Evolutionary conservation across 2,329 filamentous ascomycete genomes (phyloP).

Genomic region (Penicillium capsulatum): DNA sequence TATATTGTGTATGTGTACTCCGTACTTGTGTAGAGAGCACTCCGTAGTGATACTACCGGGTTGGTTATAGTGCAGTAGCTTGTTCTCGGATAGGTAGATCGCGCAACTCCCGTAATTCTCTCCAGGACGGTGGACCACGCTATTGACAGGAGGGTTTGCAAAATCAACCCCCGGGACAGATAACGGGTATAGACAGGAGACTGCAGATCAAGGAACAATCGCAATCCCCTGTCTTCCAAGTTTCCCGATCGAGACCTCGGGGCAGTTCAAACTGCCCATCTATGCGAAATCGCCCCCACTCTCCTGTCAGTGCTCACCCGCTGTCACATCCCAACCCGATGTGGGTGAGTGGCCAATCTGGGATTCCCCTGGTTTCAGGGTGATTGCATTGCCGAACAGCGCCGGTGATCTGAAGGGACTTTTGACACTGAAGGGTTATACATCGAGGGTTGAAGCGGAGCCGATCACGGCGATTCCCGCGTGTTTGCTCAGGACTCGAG

Average conservation of each 20-base stretch:
- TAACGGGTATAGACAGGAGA: conserved; percentile 3
- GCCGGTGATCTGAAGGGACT: conserved; percentile 8
- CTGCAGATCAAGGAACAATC: conserved; percentile 9
- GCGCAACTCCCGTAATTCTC: no score
- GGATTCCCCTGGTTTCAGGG: conserved; percentile 18
- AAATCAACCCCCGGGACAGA: conserved; percentile 5
- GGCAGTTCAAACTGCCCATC: no score
- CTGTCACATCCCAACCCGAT: conserved; percentile 25
- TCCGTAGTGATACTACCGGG: no score
- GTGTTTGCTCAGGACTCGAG: no score
- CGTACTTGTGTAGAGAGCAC: no score
- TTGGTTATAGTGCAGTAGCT: no score
- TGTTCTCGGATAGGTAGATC: no score
- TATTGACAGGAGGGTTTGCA: background rate
- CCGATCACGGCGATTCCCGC: no score
- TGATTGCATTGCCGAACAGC: conserved; percentile 21
- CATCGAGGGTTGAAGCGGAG: no score
- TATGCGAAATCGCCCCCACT: conserved; percentile 3
- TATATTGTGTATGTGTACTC: background rate
- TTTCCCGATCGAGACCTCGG: no score
- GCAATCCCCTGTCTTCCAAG: conserved; percentile 5
- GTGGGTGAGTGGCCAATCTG: no score
- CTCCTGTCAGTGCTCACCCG: conserved; percentile 15
- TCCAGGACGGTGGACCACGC: conserved; percentile 6
- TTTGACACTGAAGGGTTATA: no score